These are phyloP conservation scores for Claviceps sp. DNA, from an alignment of 2,329 filamentous ascomycete genomes.

Conservation along the genomic window DNA sequence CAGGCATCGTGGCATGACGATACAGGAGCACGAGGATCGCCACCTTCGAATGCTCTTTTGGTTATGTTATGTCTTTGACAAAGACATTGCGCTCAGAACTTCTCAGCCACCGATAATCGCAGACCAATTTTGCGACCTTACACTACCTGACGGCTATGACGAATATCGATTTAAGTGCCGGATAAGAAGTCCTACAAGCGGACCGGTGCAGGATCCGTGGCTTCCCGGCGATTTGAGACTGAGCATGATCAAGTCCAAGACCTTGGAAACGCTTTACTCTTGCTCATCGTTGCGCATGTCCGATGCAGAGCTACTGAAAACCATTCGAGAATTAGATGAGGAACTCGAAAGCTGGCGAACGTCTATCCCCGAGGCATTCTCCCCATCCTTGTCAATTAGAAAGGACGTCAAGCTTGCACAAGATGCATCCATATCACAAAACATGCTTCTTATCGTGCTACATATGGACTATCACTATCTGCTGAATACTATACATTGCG, in stretches of 20 bases:
- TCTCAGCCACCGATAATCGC: constrained; percentile 37
- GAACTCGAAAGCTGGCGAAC: constrained; percentile 42
- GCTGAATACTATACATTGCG: constrained; percentile 40
- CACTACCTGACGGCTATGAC: constrained; percentile 26
- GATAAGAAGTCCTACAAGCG: background rate
- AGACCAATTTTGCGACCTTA: constrained; percentile 39
- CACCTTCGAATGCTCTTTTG: constrained; percentile 35
- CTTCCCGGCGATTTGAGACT: constrained; percentile 34
- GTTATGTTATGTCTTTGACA: constrained; percentile 41
- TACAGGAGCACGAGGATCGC: constrained; percentile 15
- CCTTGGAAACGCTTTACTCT: constrained; percentile 35
- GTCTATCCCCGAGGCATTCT: constrained; percentile 29
- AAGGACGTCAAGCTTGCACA: constrained; percentile 14
- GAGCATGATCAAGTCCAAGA: constrained; percentile 37
- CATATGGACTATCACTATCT: constrained; percentile 43
- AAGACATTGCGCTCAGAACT: constrained; percentile 39
- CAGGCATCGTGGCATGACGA: constrained; percentile 6
- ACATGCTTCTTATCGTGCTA: constrained; percentile 33
- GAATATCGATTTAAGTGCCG: constrained; percentile 11
- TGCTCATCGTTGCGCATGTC: constrained; percentile 32
- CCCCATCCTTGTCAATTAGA: constrained; percentile 32
- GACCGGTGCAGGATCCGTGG: constrained; percentile 16
- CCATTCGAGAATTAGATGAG: constrained; percentile 43
- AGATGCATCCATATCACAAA: constrained; percentile 17
- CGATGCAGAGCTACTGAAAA: constrained; percentile 38